Conservation (phyloP, 345 rosid genomes). For the Citrus mangshanensis region DNA sequence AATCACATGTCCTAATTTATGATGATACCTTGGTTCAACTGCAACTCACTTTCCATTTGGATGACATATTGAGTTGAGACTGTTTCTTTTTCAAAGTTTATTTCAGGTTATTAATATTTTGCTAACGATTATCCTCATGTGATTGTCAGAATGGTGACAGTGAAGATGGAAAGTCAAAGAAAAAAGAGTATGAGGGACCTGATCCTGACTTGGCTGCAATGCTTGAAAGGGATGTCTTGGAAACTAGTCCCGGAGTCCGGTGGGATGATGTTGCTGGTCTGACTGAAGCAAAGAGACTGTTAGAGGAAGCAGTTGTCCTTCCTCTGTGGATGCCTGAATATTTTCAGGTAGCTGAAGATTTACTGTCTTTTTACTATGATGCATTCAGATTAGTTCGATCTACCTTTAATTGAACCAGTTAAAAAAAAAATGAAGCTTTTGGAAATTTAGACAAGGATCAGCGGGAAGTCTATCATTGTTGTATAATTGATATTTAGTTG, state of each 20-base stretch:
- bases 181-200: slow-evolving; percentile 90
- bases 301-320: slow-evolving; percentile 99
- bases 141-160: slow-evolving; percentile 75
- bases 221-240: slow-evolving; percentile 99
- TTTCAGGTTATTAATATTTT: neutral
- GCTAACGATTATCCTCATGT: slow-evolving; percentile 18
- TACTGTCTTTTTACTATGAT: neutral
- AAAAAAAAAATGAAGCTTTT: neutral
- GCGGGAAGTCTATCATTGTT: neutral
- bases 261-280: slow-evolving; percentile 99
- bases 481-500: neutral
- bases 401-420: neutral
- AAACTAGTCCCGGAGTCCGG: slow-evolving; percentile 92
- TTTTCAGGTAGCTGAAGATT: slow-evolving; percentile 68
- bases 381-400: neutral
- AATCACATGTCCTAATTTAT: neutral
- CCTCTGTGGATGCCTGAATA: slow-evolving; percentile 99
- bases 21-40: neutral
- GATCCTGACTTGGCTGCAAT: slow-evolving; percentile 96
- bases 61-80: neutral
- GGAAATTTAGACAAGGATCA: neutral
- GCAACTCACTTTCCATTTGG: neutral
- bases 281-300: slow-evolving; percentile 95
- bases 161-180: slow-evolving; percentile 90
- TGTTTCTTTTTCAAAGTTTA: neutral